Conservation (phyloP, 345 rosid genomes). For the Citrus medica region DNA sequence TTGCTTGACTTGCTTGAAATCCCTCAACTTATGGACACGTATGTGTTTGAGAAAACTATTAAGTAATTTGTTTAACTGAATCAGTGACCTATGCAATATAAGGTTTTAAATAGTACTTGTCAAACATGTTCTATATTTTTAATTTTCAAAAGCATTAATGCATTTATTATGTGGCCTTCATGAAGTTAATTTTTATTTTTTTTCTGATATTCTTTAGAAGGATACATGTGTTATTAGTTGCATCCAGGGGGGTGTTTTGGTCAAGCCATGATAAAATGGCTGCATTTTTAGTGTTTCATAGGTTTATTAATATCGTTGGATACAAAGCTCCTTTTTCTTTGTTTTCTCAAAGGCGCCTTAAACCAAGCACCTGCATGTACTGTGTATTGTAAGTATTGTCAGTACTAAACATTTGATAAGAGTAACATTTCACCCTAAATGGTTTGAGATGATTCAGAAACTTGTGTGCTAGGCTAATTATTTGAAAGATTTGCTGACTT, state of each 20-base stretch:
- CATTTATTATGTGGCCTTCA: not conserved
- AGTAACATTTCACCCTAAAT: not conserved
- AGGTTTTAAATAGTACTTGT: not conserved
- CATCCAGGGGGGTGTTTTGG: not conserved
- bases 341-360: not conserved
- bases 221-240: not conserved
- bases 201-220: not conserved
- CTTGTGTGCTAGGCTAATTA: not conserved
- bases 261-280: not conserved
- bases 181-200: not conserved
- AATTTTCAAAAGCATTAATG: not conserved
- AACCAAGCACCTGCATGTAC: not conserved
- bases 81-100: not conserved
- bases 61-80: conserved; percentile 4
- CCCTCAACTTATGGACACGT: conserved; percentile 99
- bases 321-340: not conserved
- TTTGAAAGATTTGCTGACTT: conserved; percentile 1
- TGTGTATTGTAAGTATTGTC: not conserved
- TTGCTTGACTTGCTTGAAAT: conserved; percentile 98
- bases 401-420: not conserved
- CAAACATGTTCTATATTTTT: not conserved
- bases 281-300: not conserved
- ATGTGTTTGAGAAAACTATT: conserved; percentile 28
- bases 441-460: not conserved
- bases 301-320: not conserved